Conservation (phyloP, 106 monocot genomes). For the Narthecium ossifragum region DNA sequence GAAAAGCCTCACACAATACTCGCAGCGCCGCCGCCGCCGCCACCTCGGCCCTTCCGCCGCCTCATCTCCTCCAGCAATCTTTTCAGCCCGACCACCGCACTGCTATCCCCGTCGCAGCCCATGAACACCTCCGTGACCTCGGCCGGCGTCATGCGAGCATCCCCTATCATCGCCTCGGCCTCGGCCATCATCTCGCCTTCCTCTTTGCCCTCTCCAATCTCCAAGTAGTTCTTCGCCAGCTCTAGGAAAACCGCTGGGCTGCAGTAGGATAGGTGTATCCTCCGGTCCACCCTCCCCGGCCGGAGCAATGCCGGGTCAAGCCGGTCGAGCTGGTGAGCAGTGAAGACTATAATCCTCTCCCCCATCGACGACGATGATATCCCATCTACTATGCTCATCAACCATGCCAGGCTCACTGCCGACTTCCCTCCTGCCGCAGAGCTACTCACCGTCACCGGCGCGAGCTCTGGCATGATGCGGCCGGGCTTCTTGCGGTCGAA, state of each 20-base stretch:
- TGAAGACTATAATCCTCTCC: slow-evolving; percentile 47
- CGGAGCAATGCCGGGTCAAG: slow-evolving; percentile 42
- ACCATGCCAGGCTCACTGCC: slow-evolving; percentile 23
- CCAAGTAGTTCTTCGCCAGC: slow-evolving; percentile 59
- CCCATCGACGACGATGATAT: slow-evolving; percentile 43
- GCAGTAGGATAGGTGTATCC: slow-evolving; percentile 64
- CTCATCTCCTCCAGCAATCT: no score
- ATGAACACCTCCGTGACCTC: slow-evolving; percentile 77
- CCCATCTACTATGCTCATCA: slow-evolving; percentile 49
- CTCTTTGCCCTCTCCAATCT: slow-evolving; percentile 15
- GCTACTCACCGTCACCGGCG: no score
- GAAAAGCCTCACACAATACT: no score
- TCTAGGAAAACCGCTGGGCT: slow-evolving; percentile 28
- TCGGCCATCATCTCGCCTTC: slow-evolving; percentile 27
- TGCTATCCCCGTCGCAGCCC: slow-evolving; percentile 47
- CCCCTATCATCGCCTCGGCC: slow-evolving; percentile 35
- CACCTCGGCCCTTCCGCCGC: no score
- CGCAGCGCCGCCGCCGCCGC: no score
- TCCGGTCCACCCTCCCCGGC: slow-evolving; percentile 51
- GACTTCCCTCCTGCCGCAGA: background rate
- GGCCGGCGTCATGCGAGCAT: slow-evolving; percentile 57
- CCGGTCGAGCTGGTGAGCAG: slow-evolving; percentile 27
- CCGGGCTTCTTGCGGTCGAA: slow-evolving; percentile 33
- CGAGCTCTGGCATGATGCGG: background rate
- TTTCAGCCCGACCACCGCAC: no score